Base-by-base conservation (phyloP, 768 basidiomycete species). In the Suillus placidus region DNA sequence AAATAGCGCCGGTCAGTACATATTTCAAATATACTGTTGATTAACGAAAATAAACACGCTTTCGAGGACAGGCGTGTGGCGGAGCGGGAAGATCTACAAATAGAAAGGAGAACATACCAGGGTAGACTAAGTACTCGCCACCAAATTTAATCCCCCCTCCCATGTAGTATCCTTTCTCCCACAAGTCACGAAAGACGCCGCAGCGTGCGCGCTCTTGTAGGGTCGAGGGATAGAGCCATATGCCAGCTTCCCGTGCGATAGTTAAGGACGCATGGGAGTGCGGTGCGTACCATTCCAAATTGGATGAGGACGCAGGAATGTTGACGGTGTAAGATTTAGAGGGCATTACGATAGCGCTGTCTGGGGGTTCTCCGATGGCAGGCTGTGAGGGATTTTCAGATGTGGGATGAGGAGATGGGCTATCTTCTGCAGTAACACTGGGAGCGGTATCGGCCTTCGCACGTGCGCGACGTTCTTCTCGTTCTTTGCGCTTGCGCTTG, bases 81-180 rank as follows among this genome's bases (percentile, higher is more conserved):
- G 7, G 13, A 35, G 32, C 47, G 61, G 8, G 34, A 42, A 63
- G 23, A 63, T 37, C 45, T 8, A 14, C 38, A 37, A 32, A 56
- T 13, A 66, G 40, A 37, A 60, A 20, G 42, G 20, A 47, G 10
- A 18, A 77, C 87, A 49, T 73, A 91, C 97, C 97, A 61, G 97
- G 97, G 78, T 99, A 99, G 1, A 98, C 92, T 52, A 99, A 79
- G 76, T 94, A 98, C 71, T 99, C 95, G 2, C 95, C 96, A 7
- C 97, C 97, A 72, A 99, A 99, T 76, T 91, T 92, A 76, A 96
- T 87, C 0, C 95, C 96, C 0, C 87, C 87, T 56, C 95, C 95
- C 86, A 97, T 85, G 75, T 87, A 97, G 74, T 90, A 89, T 0
- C 93, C 93, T 76, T 90, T 85, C 67, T 89, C 86, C 91, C 92